Evolutionary conservation across 495 filamentous ascomycete genomes (phyloP).

Genomic region (Xylaria castorea): DNA sequence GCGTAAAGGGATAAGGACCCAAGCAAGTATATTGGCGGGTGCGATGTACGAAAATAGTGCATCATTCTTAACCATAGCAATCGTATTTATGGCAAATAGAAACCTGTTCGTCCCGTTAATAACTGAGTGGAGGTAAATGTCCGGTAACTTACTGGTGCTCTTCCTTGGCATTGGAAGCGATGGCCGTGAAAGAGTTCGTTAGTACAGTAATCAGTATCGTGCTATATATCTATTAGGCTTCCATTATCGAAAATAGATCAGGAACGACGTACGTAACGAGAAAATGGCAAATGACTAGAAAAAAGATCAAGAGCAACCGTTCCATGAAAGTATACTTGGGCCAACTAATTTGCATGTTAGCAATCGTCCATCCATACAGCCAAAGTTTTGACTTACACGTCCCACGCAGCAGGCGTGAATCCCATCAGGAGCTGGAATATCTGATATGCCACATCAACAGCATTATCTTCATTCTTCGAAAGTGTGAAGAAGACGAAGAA

Average conservation of each 20-base stretch:
- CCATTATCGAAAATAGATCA: neutral
- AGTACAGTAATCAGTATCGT: conserved; percentile 92
- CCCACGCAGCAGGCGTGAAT: conserved; percentile 64
- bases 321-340: conserved; percentile 78
- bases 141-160: conserved; percentile 72
- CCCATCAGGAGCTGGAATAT: conserved; percentile 96
- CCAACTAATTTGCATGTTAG: conserved; percentile 65
- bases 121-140: neutral
- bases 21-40: conserved; percentile 86
- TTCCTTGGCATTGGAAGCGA: conserved; percentile 88
- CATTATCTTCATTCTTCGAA: conserved; percentile 67
- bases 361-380: neutral
- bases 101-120: conserved; percentile 56
- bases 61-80: conserved; percentile 96
- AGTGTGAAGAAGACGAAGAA: conserved; percentile 94
- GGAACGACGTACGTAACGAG: conserved; percentile 68
- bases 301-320: conserved; percentile 73
- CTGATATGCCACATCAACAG: conserved; percentile 75
- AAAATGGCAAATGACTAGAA: conserved; percentile 93
- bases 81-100: conserved; percentile 90
- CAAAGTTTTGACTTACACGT: conserved; percentile 47
- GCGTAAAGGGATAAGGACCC: conserved; percentile 80
- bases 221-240: conserved; percentile 39
- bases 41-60: conserved; percentile 90
- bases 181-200: conserved; percentile 92